Base-by-base conservation (phyloP, 352 stramenopile species). In the Globisporangium middletonii region DNA sequence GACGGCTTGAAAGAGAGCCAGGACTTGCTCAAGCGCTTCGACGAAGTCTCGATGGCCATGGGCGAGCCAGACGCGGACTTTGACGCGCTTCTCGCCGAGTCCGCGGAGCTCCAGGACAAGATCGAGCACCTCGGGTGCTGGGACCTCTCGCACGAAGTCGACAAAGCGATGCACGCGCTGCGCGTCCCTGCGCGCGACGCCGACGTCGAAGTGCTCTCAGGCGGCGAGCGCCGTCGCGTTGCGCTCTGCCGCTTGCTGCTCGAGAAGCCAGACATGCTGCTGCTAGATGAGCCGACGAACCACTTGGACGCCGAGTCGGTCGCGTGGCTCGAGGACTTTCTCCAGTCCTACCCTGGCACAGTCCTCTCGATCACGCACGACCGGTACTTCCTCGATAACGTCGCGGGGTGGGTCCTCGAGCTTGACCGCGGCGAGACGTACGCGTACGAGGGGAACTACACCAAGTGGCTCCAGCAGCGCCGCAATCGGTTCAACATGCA, bases 321-420 rank as follows among this genome's bases (percentile, higher is more conserved):
- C 63, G 73, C 77, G 33, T 99, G 97, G 97, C 82, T 99, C 27
- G 96, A 99, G 69, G 70, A 92, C n/a, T 99, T 98, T 67, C 77
- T 99, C 57, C 87, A 92, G 57, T 79, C 89, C 52, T 99, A 98
- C 72, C 87, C 88, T 48, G 94, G 96, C 57, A 99, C 97, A 0
- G 95, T 99, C 55, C 84, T 99, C 23, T 97, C 92, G 33, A 98
- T 99, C 65, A 99, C 97, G 27, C 97, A 99, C 79, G 97, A 99
- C 70, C 83, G 96, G 23, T 99, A 99, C 73, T 99, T 99, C 67
- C 63, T 99, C 28, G 96, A 99, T 65, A 98, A 98, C 65, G 96
- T 99, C 5, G 93, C 94, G 8, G 80, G 94, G 27, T 99, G 96
- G 94, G 98, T 99, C 60, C 71, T 99, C 3, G 95, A 99, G 67